Evolutionary conservation across 345 rosid species (phyloP).

Genomic region (Turnera subulata): DNA sequence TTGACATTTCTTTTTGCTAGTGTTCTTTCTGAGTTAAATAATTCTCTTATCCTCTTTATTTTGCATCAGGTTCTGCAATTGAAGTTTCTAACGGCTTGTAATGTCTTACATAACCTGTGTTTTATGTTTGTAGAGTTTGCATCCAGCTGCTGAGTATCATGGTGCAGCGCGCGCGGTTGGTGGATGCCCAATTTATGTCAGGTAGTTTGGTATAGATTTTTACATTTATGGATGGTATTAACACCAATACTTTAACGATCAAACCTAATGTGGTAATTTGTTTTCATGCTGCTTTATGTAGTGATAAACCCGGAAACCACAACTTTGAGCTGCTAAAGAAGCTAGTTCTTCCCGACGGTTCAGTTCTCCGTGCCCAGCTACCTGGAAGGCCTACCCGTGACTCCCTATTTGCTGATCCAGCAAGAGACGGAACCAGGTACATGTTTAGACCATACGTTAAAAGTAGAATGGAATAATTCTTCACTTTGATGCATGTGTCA

Average conservation of each 20-base stretch:
- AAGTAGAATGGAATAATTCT: no score
- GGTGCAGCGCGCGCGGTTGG: constrained; percentile 94
- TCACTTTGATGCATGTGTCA: neutral
- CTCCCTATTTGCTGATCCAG: constrained; percentile 83
- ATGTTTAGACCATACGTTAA: no score
- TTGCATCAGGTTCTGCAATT: neutral
- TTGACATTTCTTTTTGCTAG: constrained; percentile 20
- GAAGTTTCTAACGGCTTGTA: neutral
- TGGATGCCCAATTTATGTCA: constrained; percentile 96
- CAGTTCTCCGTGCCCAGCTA: constrained; percentile 75
- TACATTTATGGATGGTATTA: neutral
- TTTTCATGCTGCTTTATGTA: constrained; percentile 15
- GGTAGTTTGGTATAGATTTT: constrained; percentile 33
- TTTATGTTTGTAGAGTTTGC: constrained; percentile 64
- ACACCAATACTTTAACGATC: neutral
- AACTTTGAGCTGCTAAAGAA: constrained; percentile 73
- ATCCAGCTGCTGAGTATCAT: constrained; percentile 94
- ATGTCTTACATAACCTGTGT: neutral
- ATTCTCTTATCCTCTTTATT: neutral
- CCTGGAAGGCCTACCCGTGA: constrained; percentile 96
- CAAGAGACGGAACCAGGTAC: constrained; percentile 78
- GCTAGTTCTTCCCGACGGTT: constrained; percentile 95
- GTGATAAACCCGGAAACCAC: constrained; percentile 97
- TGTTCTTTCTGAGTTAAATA: no score
- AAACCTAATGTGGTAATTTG: neutral